These are phyloP conservation scores for Agapanthus africanus DNA, from an alignment of 106 monocot genomes.

Conservation along the genomic window DNA sequence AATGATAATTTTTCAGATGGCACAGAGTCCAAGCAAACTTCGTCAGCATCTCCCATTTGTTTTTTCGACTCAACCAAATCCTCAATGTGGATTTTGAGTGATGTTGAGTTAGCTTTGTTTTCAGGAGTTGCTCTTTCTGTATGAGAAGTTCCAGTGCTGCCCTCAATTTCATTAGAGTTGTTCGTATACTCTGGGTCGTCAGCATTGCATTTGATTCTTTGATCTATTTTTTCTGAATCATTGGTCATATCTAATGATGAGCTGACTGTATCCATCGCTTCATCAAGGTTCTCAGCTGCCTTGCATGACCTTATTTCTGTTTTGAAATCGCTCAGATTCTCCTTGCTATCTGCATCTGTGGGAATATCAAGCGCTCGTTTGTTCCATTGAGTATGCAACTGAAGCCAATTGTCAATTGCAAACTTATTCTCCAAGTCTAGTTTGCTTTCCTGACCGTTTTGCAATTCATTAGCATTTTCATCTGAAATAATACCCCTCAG, in stretches of 20 bases:
- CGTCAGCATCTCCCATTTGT: constrained; percentile 3
- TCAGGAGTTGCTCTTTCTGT: no score
- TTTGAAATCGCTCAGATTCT: neutral
- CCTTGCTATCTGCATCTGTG: neutral
- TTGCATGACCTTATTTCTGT: no score
- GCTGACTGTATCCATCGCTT: no score
- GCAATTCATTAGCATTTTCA: neutral
- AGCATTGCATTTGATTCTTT: no score
- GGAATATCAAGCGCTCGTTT: constrained; percentile 21
- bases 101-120: constrained; percentile 1
- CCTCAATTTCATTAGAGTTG: no score
- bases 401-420: constrained; percentile 18
- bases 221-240: no score
- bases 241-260: no score
- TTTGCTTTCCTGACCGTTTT: neutral
- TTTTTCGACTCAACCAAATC: neutral
- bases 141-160: no score
- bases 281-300: no score
- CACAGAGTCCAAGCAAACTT: neutral
- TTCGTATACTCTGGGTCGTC: no score
- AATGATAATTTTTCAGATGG: constrained; percentile 1
- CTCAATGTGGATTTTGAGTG: constrained; percentile 6
- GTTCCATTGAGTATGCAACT: no score
- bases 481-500: neutral
- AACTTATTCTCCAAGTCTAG: neutral